Base-by-base conservation (phyloP, 2,329 filamentous ascomycete genomes). In the Clathrospora elynae region DNA sequence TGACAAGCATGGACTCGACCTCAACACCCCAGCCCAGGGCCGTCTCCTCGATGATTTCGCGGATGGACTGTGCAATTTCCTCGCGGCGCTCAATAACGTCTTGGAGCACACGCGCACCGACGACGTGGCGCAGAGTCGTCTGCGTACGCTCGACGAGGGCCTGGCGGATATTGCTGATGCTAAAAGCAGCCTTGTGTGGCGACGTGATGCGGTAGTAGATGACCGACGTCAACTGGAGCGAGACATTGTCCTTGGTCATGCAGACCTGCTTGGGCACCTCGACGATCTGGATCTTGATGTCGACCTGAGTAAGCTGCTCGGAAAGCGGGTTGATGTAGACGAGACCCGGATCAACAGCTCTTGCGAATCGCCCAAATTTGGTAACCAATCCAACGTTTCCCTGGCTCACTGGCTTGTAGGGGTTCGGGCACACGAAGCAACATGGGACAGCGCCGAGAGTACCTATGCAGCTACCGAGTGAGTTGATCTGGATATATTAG, bases 231-330 rank as follows among this genome's bases (percentile, higher is more conserved):
- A 99, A 80, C 62, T 91, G 86, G 28, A 99, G 80, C 31, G 88
- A 95, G 53, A 97, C 93, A 64, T 99, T 99, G 79, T 99, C 93
- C 77, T 97, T 97, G 71, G 93, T 99, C 91, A 99, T 99, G 79
- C 93, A 97, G 51, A 92, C 84, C 74, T 99, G 93, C 74, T 91
- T 85, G 12, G 92, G 92, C 16, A 99, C 93, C 78, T 99, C 87
- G 70, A 95, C 90, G 55, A 96, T 96, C 76, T 99, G 93, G 61
- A 97, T 96, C 84, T 97, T 99, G 75, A 99, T 93, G 71, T 99
- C 93, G 67, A 99, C 87, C 63, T 95, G 89, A 58, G 90, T 86
- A 28, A 99, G 80, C 45, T 80, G 83, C 78, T 99, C 93, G 62
- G 87, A 92, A 40, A 97, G 83, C 3, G 92, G 92, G 76, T 99